Conservation (phyloP, 192 early-diverging fungal genomes). For the Allomyces macrogynus region DNA sequence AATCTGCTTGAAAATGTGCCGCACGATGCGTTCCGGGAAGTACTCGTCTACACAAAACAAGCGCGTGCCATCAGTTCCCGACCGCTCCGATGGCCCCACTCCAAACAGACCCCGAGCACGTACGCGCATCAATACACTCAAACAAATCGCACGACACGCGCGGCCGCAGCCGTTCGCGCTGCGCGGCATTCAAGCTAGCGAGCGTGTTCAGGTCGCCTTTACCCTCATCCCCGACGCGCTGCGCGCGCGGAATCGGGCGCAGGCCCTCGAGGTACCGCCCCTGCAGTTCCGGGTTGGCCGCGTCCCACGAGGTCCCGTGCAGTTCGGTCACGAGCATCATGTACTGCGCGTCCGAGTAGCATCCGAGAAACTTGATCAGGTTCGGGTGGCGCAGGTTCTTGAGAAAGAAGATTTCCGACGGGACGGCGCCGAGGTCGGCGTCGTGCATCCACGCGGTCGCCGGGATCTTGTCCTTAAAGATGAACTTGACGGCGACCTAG, state of each 20-base stretch:
- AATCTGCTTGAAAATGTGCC: slow-evolving; percentile 18
- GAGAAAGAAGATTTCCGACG: slow-evolving; percentile 24
- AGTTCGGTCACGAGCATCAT: slow-evolving; percentile 27
- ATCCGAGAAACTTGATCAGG: slow-evolving; percentile 23
- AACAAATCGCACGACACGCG: slow-evolving; percentile 22
- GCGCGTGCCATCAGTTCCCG: too few relatives aligned
- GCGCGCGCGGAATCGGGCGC: background rate
- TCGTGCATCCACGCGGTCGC: slow-evolving; percentile 15
- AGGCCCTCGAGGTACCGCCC: background rate
- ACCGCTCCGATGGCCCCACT: too few relatives aligned
- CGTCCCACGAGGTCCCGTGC: slow-evolving; percentile 20
- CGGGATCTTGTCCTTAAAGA: slow-evolving; percentile 18
- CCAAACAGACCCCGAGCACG: background rate
- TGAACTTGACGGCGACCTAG: slow-evolving; percentile 29
- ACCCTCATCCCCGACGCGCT: background rate
- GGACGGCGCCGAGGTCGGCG: slow-evolving; percentile 13
- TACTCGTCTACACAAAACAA: slow-evolving; percentile 5
- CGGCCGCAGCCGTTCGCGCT: background rate
- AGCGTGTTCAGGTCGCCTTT: slow-evolving; percentile 1
- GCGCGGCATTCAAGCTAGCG: background rate
- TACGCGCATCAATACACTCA: slow-evolving; percentile 27
- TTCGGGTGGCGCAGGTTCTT: slow-evolving; percentile 19
- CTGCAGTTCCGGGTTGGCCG: slow-evolving; percentile 10
- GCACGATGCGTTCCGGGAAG: slow-evolving; percentile 11
- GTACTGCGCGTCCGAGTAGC: slow-evolving; percentile 20